These are phyloP conservation scores for Mixia osmundae DNA, from an alignment of 1,284 basidiomycete species.

Conservation along the genomic window DNA sequence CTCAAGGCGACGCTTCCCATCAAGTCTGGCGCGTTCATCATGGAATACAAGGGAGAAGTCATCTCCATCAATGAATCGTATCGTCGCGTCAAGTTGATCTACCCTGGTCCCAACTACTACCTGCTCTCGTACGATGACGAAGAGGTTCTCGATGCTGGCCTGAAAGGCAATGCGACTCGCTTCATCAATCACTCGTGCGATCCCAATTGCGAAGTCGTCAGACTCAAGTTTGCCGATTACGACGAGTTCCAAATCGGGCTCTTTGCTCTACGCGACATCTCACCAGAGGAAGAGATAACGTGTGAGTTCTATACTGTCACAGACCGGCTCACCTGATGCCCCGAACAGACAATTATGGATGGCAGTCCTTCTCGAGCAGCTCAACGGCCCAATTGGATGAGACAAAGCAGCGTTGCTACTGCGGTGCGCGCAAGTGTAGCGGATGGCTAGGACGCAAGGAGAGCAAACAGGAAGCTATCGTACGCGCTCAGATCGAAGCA, in stretches of 20 bases:
- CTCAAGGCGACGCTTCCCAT: slow-evolving; percentile 24
- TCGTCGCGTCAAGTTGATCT: slow-evolving; percentile 11
- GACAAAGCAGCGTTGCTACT: slow-evolving; percentile 20
- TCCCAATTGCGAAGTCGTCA: slow-evolving; percentile 25
- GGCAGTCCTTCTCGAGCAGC: slow-evolving; percentile 11
- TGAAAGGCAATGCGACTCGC: slow-evolving; percentile 25
- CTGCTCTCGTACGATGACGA: slow-evolving; percentile 26
- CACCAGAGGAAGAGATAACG: slow-evolving; percentile 24
- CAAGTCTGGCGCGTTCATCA: slow-evolving; percentile 25
- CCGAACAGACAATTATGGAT: slow-evolving; percentile 14
- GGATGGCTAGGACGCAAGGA: slow-evolving; percentile 20
- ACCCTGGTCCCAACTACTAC: slow-evolving; percentile 14
- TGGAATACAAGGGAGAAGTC: slow-evolving; percentile 27
- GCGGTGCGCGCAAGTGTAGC: slow-evolving; percentile 22
- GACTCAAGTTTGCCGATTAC: slow-evolving; percentile 20
- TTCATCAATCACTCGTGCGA: slow-evolving; percentile 24
- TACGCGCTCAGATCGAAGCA: too few species aligned
- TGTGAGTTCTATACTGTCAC: slow-evolving; percentile 13
- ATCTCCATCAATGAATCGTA: slow-evolving; percentile 17
- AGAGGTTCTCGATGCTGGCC: slow-evolving; percentile 27
- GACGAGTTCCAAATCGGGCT: slow-evolving; percentile 27
- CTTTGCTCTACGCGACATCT: slow-evolving; percentile 25
- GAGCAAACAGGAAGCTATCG: too few species aligned
- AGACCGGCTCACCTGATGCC: slow-evolving; percentile 16
- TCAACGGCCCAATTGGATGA: neutral